A percentile compares a stretch with the other conserved stretches of the same genome.
These are phyloP conservation scores for Pseudonectria foliicola DNA, from an alignment of 2,329 filamentous ascomycete species.

Conservation along the genomic window DNA sequence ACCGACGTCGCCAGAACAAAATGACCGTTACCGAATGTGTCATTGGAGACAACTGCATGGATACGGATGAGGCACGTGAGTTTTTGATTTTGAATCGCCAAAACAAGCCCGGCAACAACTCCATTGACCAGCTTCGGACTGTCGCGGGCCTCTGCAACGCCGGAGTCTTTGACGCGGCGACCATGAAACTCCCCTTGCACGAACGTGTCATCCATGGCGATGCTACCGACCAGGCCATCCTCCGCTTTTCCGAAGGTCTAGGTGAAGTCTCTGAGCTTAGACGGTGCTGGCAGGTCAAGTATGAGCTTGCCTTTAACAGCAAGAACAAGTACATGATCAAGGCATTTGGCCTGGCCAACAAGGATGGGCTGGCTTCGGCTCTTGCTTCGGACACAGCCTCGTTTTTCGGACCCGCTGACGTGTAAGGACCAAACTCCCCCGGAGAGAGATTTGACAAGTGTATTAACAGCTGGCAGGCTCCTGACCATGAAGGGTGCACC, in stretches of 20 bases:
- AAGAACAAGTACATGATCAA: conserved; percentile 79
- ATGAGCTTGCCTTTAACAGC: conserved; percentile 69
- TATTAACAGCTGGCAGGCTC: conserved; percentile 29
- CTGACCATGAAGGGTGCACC: conserved; percentile 76
- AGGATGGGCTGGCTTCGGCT: conserved; percentile 29
- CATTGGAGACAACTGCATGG: conserved; percentile 44
- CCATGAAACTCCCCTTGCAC: conserved; percentile 48
- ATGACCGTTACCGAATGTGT: conserved; percentile 67
- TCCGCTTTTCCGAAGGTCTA: conserved; percentile 63
- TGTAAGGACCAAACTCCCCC: conserved; percentile 2
- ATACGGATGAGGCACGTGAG: conserved; percentile 44
- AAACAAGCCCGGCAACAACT: conserved; percentile 26
- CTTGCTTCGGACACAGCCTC: conserved; percentile 6
- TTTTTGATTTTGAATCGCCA: conserved; percentile 19
- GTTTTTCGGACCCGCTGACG: conserved; percentile 2
- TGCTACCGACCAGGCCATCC: conserved; percentile 67
- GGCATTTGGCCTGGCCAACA: conserved; percentile 41
- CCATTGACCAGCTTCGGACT: conserved; percentile 52
- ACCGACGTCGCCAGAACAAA: conserved; percentile 43
- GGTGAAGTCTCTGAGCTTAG: conserved; percentile 48
- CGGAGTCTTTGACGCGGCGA: conserved; percentile 64
- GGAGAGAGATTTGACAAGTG: neutral
- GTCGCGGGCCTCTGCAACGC: conserved; percentile 65
- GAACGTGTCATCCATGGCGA: conserved; percentile 64
- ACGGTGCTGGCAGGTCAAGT: conserved; percentile 57